phyloP scores from a whole-genome alignment of 2,329 filamentous ascomycete species.

The Annulohypoxylon truncatum region DNA sequence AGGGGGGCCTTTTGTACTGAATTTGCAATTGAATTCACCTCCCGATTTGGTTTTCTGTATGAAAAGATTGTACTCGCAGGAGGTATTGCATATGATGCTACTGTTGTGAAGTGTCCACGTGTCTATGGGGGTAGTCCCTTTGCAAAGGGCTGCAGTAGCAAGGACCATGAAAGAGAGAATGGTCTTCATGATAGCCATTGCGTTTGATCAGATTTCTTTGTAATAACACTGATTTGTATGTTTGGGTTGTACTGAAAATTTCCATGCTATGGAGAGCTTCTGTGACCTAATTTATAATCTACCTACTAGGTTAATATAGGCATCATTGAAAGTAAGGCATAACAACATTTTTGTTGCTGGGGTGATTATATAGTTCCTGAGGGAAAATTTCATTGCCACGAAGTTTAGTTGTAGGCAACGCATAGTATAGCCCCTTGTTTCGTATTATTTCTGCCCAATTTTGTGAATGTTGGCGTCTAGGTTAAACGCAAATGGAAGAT shows the following conservation, averaged over 20 bases:
- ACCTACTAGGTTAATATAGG: not conserved
- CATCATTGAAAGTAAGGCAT: not conserved
- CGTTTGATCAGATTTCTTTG: not conserved
- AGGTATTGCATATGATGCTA: constrained; percentile 5
- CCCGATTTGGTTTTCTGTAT: constrained; percentile 1
- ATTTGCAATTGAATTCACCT: not conserved
- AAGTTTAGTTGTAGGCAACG: not conserved
- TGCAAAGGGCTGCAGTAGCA: not conserved
- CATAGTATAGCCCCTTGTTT: not conserved
- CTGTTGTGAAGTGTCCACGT: constrained; percentile 24
- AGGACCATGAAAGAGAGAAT: not conserved
- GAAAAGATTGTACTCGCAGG: constrained; percentile 18
- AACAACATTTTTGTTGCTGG: not conserved
- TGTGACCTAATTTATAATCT: not conserved
- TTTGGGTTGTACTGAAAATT: not conserved
- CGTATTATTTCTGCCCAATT: not conserved
- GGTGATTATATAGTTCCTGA: not conserved
- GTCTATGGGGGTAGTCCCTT: not conserved
- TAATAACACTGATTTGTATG: too few relatives aligned
- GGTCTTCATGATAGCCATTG: not conserved
- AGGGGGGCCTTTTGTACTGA: not conserved
- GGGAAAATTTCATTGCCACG: not conserved
- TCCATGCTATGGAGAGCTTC: not conserved
- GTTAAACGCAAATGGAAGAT: not conserved
- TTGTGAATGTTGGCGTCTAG: not conserved